phyloP scores from a whole-genome alignment of 2,329 filamentous ascomycete species.

The Trichoderma guizhouense region DNA sequence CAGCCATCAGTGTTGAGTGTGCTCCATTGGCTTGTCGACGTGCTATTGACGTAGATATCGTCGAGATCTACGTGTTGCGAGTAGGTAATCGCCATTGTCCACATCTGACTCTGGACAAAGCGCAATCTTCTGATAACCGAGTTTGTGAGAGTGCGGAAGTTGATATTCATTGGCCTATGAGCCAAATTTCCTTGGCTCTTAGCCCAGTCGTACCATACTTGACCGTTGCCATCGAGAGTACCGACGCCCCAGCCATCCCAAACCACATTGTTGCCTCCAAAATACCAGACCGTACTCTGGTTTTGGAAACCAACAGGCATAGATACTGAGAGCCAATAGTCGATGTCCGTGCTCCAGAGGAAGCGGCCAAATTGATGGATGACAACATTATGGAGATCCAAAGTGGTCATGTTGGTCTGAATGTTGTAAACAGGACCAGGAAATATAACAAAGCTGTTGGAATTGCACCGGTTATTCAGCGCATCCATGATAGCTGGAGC shows the following conservation, averaged over 20 bases:
- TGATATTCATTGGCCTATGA: conserved; percentile 51
- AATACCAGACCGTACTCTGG: conserved; percentile 51
- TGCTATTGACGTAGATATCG: conserved; percentile 53
- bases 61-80: conserved; percentile 45
- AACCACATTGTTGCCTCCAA: conserved; percentile 51
- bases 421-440: conserved; percentile 35
- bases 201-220: conserved; percentile 56
- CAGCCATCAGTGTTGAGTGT: conserved; percentile 42
- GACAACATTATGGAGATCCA: conserved; percentile 34
- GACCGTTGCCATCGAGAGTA: conserved; percentile 57
- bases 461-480: conserved; percentile 31
- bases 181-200: conserved; percentile 43
- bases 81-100: conserved; percentile 53
- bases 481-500: conserved; percentile 31
- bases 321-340: conserved; percentile 51
- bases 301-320: conserved; percentile 54
- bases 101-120: conserved; percentile 59
- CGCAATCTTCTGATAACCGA: conserved; percentile 45
- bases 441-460: conserved; percentile 32
- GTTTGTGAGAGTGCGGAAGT: conserved; percentile 42
- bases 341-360: conserved; percentile 43
- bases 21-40: conserved; percentile 31
- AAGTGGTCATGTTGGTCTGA: conserved; percentile 34
- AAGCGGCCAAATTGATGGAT: conserved; percentile 43
- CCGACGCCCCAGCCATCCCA: conserved; percentile 50